phyloP scores from a whole-genome alignment of 345 rosid species.

The Murraya koenigii region DNA sequence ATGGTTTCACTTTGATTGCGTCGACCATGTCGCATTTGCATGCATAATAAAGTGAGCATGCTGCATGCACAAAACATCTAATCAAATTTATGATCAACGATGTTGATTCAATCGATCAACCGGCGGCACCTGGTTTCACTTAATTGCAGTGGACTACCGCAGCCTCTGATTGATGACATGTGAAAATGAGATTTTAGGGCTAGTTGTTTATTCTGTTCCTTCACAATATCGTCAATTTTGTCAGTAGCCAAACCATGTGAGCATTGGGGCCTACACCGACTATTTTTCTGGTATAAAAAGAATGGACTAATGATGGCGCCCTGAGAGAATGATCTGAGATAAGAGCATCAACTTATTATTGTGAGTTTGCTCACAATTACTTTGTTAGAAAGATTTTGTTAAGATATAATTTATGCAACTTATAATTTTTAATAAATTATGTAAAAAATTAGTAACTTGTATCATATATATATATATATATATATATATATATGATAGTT shows the following conservation, averaged over 20 bases:
- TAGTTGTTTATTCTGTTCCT: not conserved
- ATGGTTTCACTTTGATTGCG: conserved; percentile 5
- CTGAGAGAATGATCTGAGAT: not conserved
- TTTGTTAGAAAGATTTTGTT: too few species aligned
- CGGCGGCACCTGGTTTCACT: not conserved
- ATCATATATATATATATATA: too few species aligned
- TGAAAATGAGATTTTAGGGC: not conserved
- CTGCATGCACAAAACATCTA: not conserved
- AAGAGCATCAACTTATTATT: not conserved
- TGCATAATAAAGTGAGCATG: not conserved
- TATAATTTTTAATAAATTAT: too few species aligned
- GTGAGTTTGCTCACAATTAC: not conserved
- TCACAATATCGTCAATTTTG: not conserved
- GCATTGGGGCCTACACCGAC: conserved; percentile 1
- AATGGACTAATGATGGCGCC: not conserved
- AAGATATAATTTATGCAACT: too few species aligned
- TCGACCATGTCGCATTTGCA: not conserved
- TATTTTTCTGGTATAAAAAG: not conserved
- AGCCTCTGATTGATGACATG: not conserved
- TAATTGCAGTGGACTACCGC: not conserved
- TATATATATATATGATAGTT: too few species aligned
- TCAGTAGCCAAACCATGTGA: conserved; percentile 2
- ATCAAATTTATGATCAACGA: not conserved
- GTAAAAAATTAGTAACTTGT: too few species aligned
- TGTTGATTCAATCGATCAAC: not conserved